phyloP scores from a whole-genome alignment of 768 basidiomycete genomes.

The Boletales sp. region DNA sequence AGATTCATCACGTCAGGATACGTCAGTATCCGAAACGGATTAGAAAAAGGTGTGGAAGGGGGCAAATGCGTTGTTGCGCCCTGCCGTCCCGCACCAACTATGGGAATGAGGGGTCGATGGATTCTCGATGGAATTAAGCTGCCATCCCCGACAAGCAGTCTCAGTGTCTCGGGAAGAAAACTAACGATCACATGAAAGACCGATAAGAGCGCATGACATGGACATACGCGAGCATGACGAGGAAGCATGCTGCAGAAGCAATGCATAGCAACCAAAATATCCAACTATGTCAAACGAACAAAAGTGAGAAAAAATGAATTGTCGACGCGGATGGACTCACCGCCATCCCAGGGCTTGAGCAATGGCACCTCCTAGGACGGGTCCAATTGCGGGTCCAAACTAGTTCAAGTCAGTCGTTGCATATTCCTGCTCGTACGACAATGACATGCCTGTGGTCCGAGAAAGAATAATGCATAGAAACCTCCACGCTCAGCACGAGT shows the following conservation, averaged over 20 bases:
- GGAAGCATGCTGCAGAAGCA: conserved; percentile 10
- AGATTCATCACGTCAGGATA: conserved; percentile 36
- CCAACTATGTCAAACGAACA: conserved; percentile 7
- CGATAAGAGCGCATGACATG: background rate
- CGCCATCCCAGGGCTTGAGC: conserved; percentile 63
- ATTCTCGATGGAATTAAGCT: conserved; percentile 25
- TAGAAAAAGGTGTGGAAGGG: conserved; percentile 27
- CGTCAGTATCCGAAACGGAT: conserved; percentile 36
- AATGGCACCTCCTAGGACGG: conserved; percentile 51
- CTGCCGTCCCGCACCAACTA: conserved; percentile 23
- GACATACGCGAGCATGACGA: conserved; percentile 13
- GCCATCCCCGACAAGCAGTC: conserved; percentile 26
- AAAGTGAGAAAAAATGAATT: background rate
- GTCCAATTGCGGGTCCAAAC: conserved; percentile 54
- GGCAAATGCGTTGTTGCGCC: background rate
- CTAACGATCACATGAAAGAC: conserved; percentile 5
- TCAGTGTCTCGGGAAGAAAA: conserved; percentile 21
- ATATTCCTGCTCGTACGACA: background rate
- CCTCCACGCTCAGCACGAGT: conserved; percentile 69
- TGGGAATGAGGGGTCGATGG: conserved; percentile 25
- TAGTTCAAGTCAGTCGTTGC: conserved; percentile 13
- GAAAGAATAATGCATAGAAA: conserved; percentile 62
- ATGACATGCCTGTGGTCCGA: conserved; percentile 56
- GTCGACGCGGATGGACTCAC: conserved; percentile 27
- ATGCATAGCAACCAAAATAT: conserved; percentile 23